phyloP scores from a whole-genome alignment of 768 basidiomycete species.

The Amyloporia xantha region DNA sequence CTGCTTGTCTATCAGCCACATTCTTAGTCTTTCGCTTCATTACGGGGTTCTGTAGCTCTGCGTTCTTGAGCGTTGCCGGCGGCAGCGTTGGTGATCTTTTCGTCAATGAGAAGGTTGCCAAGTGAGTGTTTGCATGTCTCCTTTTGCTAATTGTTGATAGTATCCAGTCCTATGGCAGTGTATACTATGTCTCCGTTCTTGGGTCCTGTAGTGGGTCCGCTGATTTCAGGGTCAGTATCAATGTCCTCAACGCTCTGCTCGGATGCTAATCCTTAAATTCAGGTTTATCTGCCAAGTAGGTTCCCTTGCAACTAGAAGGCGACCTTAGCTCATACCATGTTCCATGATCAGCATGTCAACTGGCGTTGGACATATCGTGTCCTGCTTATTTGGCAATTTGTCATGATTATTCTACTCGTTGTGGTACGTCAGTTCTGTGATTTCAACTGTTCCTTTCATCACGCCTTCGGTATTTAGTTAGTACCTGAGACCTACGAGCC shows the following conservation, averaged over 20 bases:
- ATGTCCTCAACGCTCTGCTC: too few relatives aligned
- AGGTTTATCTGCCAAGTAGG: constrained; percentile 56
- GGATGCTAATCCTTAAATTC: too few relatives aligned
- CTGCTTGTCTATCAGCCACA: constrained; percentile 33
- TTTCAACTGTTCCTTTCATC: not conserved
- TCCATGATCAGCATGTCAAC: constrained; percentile 41
- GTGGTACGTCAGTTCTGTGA: not conserved
- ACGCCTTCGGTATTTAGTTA: constrained; percentile 30
- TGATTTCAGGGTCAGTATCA: constrained; percentile 47
- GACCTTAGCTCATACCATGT: too few relatives aligned
- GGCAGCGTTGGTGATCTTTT: constrained; percentile 57
- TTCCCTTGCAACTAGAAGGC: not conserved
- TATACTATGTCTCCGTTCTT: constrained; percentile 51
- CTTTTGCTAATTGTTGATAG: too few relatives aligned
- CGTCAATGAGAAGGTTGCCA: constrained; percentile 47
- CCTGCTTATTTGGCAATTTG: constrained; percentile 61
- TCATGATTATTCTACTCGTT: constrained; percentile 24
- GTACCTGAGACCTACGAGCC: constrained; percentile 72
- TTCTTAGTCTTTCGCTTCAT: constrained; percentile 58
- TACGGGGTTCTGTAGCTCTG: constrained; percentile 46
- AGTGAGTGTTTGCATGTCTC: too few relatives aligned
- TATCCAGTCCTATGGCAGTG: constrained; percentile 53
- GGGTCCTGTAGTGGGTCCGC: constrained; percentile 50
- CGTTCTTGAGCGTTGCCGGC: constrained; percentile 58
- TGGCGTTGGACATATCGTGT: constrained; percentile 81